These are phyloP conservation scores for Camelina sativa DNA, from an alignment of 345 rosid species.

Conservation along the genomic window DNA sequence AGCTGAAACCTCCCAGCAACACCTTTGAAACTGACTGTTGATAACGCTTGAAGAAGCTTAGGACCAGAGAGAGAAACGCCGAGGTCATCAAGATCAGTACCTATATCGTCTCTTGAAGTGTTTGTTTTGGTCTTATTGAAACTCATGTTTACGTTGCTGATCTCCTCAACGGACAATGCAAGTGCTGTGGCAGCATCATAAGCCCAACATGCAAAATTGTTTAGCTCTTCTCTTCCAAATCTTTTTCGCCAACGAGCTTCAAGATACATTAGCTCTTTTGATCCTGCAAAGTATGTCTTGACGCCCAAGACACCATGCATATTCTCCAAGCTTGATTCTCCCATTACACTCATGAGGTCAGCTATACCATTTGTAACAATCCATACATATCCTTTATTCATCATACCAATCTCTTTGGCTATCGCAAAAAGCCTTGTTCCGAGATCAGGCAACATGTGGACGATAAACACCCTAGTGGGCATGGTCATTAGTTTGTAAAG, in stretches of 20 bases:
- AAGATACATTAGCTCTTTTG: conserved; percentile 44
- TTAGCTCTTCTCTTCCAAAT: conserved; percentile 37
- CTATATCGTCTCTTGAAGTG: conserved; percentile 39
- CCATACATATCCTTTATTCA: conserved; percentile 64
- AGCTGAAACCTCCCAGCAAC: conserved; percentile 52
- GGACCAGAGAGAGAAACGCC: conserved; percentile 51
- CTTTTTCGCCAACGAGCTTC: conserved; percentile 52
- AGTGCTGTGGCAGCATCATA: conserved; percentile 61
- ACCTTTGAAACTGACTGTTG: conserved; percentile 49
- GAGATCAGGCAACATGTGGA: conserved; percentile 52
- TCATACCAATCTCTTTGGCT: conserved; percentile 58
- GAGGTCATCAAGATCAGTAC: conserved; percentile 51
- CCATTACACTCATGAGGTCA: conserved; percentile 26
- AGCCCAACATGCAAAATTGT: conserved; percentile 51
- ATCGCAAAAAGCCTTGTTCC: conserved; percentile 53
- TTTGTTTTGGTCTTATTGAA: conserved; percentile 34
- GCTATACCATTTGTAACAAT: conserved; percentile 48
- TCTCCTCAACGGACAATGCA: conserved; percentile 55
- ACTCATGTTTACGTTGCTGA: conserved; percentile 26
- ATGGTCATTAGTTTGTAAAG: conserved; percentile 58
- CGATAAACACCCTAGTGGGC: conserved; percentile 65
- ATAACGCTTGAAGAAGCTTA: conserved; percentile 44
- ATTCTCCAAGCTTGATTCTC: conserved; percentile 16
- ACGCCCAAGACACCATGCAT: conserved; percentile 56
- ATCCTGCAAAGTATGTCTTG: conserved; percentile 39